Percentiles rank a stretch among this genome's conserved stretches.
Conservation (phyloP, 169 alveolate species). For the Plasmodium inui region DNA sequence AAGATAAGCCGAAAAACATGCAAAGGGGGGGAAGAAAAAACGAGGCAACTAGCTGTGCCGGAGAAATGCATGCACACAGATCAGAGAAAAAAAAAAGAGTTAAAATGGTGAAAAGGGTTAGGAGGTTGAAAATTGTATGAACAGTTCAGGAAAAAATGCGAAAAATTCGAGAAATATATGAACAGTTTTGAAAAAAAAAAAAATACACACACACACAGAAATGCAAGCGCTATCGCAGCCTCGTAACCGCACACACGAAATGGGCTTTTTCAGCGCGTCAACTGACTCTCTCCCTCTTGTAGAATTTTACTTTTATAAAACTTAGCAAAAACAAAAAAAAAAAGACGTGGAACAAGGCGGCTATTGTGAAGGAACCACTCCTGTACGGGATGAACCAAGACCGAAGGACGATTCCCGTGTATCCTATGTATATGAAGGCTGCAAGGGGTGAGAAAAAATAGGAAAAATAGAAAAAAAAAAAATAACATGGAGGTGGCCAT, state of each 20-base stretch:
- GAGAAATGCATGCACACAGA: background rate
- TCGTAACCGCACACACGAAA: background rate
- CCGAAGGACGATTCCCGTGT: slow-evolving; percentile 55
- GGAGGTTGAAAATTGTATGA: background rate
- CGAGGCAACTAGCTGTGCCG: background rate
- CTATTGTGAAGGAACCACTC: slow-evolving; percentile 66
- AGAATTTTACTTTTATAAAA: slow-evolving; percentile 58
- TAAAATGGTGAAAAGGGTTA: background rate
- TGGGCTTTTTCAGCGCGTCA: background rate
- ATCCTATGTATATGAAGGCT: slow-evolving; percentile 65
- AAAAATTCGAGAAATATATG: background rate
- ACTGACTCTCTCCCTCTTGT: background rate
- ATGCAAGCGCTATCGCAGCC: background rate
- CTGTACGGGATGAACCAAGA: slow-evolving; percentile 73
- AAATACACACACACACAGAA: background rate
- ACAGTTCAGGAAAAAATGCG: background rate
- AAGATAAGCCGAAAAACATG: slow-evolving; percentile 5
- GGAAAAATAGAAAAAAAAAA: background rate
- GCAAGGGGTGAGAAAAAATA: background rate
- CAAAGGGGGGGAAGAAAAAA: slow-evolving; percentile 14
- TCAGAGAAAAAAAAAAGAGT: background rate
- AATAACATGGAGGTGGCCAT: background rate
- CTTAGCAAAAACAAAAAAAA: slow-evolving; percentile 58
- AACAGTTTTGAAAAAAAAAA: background rate
- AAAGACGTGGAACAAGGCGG: slow-evolving; percentile 52